phyloP scores from a whole-genome alignment of 108 stramenopile species.

The Cyclotella sp. region DNA sequence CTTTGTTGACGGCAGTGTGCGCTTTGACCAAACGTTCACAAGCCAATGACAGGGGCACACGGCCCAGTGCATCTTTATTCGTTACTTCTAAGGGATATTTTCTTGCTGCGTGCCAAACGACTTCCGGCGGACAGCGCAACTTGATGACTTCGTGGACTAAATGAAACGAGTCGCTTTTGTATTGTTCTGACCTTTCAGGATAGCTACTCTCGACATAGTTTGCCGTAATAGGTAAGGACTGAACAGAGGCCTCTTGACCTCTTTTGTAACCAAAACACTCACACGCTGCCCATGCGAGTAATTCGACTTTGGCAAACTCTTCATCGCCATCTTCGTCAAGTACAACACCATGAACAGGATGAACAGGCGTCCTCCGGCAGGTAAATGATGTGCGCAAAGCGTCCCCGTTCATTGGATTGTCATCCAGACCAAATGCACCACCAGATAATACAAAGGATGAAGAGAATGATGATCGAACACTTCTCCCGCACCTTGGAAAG shows the following conservation, averaged over 20 bases:
- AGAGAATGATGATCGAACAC: slow-evolving; percentile 36
- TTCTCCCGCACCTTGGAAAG: slow-evolving; percentile 19
- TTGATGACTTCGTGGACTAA: slow-evolving; percentile 35
- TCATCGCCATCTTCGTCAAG: slow-evolving; percentile 30
- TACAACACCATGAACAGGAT: slow-evolving; percentile 30
- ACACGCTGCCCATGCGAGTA: slow-evolving; percentile 29
- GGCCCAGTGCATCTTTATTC: slow-evolving; percentile 20
- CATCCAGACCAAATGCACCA: neutral
- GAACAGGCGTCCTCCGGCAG: slow-evolving; percentile 22
- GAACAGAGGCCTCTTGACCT: neutral
- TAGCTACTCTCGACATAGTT: neutral
- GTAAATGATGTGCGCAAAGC: slow-evolving; percentile 28
- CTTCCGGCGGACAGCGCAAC: slow-evolving; percentile 28
- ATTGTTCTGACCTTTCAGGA: neutral
- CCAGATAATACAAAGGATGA: slow-evolving; percentile 7
- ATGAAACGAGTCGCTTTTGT: slow-evolving; percentile 2
- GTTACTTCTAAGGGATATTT: slow-evolving; percentile 27
- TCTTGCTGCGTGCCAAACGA: slow-evolving; percentile 36
- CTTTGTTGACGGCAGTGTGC: slow-evolving; percentile 1
- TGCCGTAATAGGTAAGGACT: neutral
- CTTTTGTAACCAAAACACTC: slow-evolving; percentile 13
- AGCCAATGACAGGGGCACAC: slow-evolving; percentile 29
- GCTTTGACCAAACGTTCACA: slow-evolving; percentile 15
- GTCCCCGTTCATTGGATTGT: neutral
- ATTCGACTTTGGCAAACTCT: slow-evolving; percentile 36